Percentiles rank a stretch among this genome's conserved stretches.
These are phyloP conservation scores for Podospora conica DNA, from an alignment of 495 filamentous ascomycete genomes.

Conservation along the genomic window DNA sequence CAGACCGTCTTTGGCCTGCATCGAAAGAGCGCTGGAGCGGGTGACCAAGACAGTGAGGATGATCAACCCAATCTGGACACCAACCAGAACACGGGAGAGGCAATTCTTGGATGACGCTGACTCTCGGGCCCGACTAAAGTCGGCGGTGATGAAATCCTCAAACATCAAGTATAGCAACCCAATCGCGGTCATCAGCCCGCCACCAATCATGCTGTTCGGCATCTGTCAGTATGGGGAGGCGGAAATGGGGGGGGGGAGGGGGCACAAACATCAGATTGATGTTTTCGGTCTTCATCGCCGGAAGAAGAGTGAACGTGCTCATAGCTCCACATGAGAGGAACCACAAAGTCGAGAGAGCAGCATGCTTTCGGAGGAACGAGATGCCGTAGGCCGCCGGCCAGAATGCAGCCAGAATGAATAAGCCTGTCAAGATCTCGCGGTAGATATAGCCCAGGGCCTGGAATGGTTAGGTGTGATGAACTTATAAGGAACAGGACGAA, in stretches of 20 bases:
- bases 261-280: constrained; percentile 65
- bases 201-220: constrained; percentile 60
- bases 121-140: constrained; percentile 29
- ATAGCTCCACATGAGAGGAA: constrained; percentile 67
- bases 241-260: not conserved
- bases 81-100: constrained; percentile 39
- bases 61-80: constrained; percentile 65
- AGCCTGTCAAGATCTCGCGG: constrained; percentile 76
- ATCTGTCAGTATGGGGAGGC: constrained; percentile 24
- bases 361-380: constrained; percentile 61
- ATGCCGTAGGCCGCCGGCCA: constrained; percentile 76
- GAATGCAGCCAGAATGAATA: constrained; percentile 66
- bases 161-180: constrained; percentile 78
- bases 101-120: constrained; percentile 21
- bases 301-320: constrained; percentile 86
- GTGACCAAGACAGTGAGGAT: constrained; percentile 81
- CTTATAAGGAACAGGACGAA: not conserved
- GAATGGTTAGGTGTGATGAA: constrained; percentile 15
- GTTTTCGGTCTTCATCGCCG: constrained; percentile 78
- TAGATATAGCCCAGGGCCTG: constrained; percentile 75
- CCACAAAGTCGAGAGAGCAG: constrained; percentile 64
- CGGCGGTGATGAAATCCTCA: constrained; percentile 61
- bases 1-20: constrained; percentile 84
- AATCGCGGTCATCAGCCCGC: constrained; percentile 68
- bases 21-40: constrained; percentile 66